Evolutionary conservation across 2,329 filamentous ascomycete species (phyloP).

Genomic region (Alternaria brassicae): DNA sequence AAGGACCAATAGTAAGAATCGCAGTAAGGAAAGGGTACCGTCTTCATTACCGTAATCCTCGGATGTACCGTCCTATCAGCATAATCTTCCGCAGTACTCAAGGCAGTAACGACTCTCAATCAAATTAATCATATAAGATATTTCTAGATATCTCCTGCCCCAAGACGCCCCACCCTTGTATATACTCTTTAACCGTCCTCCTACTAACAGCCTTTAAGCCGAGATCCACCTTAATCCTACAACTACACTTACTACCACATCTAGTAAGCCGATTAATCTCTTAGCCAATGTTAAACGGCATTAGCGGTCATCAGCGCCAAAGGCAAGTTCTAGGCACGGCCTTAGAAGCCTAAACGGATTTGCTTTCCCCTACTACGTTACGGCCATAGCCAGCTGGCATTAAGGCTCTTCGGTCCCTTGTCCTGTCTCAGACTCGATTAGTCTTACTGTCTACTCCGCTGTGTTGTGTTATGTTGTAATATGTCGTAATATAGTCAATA

Average conservation of each 20-base stretch:
- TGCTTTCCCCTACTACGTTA: constrained; percentile 15
- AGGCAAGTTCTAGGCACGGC: constrained; percentile 13
- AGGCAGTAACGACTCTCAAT: constrained; percentile 15
- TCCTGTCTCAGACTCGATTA: neutral
- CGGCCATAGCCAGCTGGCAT: neutral
- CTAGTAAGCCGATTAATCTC: neutral
- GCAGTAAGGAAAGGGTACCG: constrained; percentile 16
- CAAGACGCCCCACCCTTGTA: neutral
- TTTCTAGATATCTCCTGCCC: neutral
- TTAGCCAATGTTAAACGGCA: constrained; percentile 12
- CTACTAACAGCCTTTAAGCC: neutral
- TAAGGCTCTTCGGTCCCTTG: neutral
- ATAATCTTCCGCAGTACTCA: constrained; percentile 42
- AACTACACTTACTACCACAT: neutral
- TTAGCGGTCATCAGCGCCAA: constrained; percentile 21
- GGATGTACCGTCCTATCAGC: constrained; percentile 46
- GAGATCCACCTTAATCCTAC: neutral
- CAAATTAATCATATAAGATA: neutral
- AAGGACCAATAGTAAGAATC: neutral
- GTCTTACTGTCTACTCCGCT: neutral
- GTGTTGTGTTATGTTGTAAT: neutral
- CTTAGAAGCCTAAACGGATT: constrained; percentile 8
- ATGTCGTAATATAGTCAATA: neutral
- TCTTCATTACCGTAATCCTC: constrained; percentile 45
- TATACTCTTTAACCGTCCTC: constrained; percentile 3